Conservation (phyloP, 2,329 filamentous ascomycete genomes). For the Aspergillus floridensis region DNA sequence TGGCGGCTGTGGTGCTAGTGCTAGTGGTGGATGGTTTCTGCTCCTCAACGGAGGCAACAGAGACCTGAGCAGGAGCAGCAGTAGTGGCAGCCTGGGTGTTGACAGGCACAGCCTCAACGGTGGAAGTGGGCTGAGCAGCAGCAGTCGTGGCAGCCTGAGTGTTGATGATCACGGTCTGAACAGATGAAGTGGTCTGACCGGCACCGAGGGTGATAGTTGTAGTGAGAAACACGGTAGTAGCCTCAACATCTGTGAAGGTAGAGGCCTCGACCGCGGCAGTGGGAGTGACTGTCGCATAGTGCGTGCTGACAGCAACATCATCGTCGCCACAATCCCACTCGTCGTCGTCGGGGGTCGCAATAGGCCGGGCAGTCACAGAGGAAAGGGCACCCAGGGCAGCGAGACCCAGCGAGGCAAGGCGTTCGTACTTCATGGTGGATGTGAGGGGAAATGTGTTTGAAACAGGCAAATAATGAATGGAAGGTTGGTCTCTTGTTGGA, state of each 20-base stretch:
- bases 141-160: neutral
- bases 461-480: constrained; percentile 7
- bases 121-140: constrained; percentile 2
- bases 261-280: neutral
- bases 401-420: constrained; percentile 21
- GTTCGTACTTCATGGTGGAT: constrained; percentile 29
- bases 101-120: neutral
- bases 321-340: constrained; percentile 17
- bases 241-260: neutral
- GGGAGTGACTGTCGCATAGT: constrained; percentile 1
- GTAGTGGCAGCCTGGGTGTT: neutral
- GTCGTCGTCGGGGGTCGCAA: constrained; percentile 13
- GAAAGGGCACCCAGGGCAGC: constrained; percentile 25
- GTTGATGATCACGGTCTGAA: neutral
- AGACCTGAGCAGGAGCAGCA: constrained; percentile 1
- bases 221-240: neutral
- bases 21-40: neutral
- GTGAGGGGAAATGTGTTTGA: neutral
- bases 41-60: neutral
- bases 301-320: neutral
- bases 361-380: constrained; percentile 25
- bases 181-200: neutral
- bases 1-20: constrained; percentile 10
- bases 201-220: neutral
- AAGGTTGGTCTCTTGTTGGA: constrained; percentile 4